Evolutionary conservation across 2,329 filamentous ascomycete species (phyloP).

Genomic region (Lecanicillium sp.): DNA sequence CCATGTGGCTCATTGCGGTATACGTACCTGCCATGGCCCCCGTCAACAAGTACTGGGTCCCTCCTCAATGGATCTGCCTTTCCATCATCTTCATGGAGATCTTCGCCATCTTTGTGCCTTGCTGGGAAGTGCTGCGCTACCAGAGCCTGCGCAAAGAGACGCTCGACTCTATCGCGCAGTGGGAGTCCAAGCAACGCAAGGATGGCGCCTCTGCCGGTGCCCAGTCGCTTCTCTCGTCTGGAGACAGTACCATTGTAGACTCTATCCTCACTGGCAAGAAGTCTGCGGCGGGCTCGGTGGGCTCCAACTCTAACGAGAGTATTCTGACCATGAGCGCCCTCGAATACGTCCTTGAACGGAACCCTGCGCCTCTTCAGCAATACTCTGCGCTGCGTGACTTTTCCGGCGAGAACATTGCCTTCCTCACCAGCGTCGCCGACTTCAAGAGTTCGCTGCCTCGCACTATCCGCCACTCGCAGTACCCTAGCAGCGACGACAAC

Average conservation of each 20-base stretch:
- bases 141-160: conserved; percentile 36
- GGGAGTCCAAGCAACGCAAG: conserved; percentile 33
- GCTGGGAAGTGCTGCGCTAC: conserved; percentile 47
- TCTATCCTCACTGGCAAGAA: conserved; percentile 24
- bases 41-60: conserved; percentile 43
- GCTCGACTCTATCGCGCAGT: conserved; percentile 37
- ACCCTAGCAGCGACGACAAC: conserved; percentile 11
- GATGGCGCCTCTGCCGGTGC: conserved; percentile 15
- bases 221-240: conserved; percentile 17
- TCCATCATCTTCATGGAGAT: conserved; percentile 55
- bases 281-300: conserved; percentile 28
- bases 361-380: conserved; percentile 53
- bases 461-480: conserved; percentile 14
- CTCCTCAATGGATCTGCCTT: conserved; percentile 47
- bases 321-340: conserved; percentile 56
- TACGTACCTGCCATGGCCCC: conserved; percentile 35
- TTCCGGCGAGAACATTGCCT: conserved; percentile 65
- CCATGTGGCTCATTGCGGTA: conserved; percentile 49
- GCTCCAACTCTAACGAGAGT: conserved; percentile 27
- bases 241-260: conserved; percentile 20
- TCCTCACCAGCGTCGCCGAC: conserved; percentile 50
- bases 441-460: conserved; percentile 43
- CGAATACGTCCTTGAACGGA: conserved; percentile 53
- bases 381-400: conserved; percentile 63
- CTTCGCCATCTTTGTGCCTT: conserved; percentile 56